phyloP scores from a whole-genome alignment of 2,329 filamentous ascomycete genomes.

The Pleomassaria siparia region DNA sequence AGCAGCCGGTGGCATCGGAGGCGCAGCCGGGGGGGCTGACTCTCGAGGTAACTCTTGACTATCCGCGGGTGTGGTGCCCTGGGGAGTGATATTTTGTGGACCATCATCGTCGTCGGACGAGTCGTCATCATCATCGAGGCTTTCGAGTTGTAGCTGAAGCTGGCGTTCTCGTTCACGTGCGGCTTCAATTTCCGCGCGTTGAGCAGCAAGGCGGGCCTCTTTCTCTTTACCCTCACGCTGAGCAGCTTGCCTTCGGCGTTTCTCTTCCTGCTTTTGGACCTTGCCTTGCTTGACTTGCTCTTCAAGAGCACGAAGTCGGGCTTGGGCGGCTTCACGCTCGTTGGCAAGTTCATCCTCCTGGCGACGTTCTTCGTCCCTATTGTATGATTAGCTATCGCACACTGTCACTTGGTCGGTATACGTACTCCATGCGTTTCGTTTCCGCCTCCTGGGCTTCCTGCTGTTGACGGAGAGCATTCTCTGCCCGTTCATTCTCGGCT shows the following conservation, averaged over 20 bases:
- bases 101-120: constrained; percentile 74
- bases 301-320: constrained; percentile 84
- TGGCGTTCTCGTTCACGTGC: constrained; percentile 88
- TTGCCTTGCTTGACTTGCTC: constrained; percentile 93
- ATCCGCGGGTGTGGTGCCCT: constrained; percentile 60
- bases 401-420: constrained; percentile 29
- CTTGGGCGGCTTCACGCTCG: constrained; percentile 78
- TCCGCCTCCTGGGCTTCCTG: constrained; percentile 75
- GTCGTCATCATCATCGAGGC: constrained; percentile 68
- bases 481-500: constrained; percentile 58
- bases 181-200: constrained; percentile 88
- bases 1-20: constrained; percentile 42
- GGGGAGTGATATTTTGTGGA: constrained; percentile 67
- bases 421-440: constrained; percentile 80
- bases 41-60: constrained; percentile 56
- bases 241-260: constrained; percentile 86
- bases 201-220: constrained; percentile 78
- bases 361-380: constrained; percentile 69
- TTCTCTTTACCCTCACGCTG: constrained; percentile 85
- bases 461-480: constrained; percentile 64
- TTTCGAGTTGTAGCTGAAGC: constrained; percentile 83
- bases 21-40: constrained; percentile 52
- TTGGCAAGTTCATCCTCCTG: constrained; percentile 79
- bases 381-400: constrained; percentile 26
- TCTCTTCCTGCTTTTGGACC: constrained; percentile 94